Evolutionary conservation across 768 basidiomycete genomes (phyloP).

Genomic region (Cystofilobasidium bisporidii): DNA sequence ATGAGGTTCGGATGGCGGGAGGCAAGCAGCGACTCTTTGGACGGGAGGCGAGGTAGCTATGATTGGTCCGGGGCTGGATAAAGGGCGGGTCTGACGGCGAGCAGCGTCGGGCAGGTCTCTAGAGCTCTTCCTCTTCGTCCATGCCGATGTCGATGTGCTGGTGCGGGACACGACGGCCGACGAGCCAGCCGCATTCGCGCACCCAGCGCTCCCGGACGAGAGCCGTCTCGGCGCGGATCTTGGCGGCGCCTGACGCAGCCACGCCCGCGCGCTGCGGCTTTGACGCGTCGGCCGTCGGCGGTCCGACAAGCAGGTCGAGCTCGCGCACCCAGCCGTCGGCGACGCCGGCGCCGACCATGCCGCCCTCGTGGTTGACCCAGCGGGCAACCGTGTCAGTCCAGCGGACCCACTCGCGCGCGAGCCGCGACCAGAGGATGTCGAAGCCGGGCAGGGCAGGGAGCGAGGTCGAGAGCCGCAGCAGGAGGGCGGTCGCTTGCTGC

Average conservation of each 20-base stretch:
- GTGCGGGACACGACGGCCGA: not conserved
- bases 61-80: no score
- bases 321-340: constrained; percentile 22
- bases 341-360: constrained; percentile 22
- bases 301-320: constrained; percentile 13
- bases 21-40: no score
- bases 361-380: constrained; percentile 18
- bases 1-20: no score
- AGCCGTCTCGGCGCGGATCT: constrained; percentile 10
- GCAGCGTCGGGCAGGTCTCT: not conserved
- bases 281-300: not conserved
- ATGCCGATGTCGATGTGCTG: constrained; percentile 14
- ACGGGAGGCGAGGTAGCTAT: no score
- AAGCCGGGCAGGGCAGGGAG: constrained; percentile 3
- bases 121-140: constrained; percentile 21
- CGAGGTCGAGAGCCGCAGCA: constrained; percentile 9
- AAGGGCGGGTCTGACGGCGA: no score
- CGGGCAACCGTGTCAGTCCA: constrained; percentile 6
- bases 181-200: constrained; percentile 16
- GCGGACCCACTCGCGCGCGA: constrained; percentile 18
- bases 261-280: not conserved
- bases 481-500: constrained; percentile 4
- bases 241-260: not conserved
- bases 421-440: constrained; percentile 16
- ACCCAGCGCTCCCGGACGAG: constrained; percentile 22